Evolutionary conservation across 306 rosid genomes (phyloP).

Genomic region (Inga laurina): DNA sequence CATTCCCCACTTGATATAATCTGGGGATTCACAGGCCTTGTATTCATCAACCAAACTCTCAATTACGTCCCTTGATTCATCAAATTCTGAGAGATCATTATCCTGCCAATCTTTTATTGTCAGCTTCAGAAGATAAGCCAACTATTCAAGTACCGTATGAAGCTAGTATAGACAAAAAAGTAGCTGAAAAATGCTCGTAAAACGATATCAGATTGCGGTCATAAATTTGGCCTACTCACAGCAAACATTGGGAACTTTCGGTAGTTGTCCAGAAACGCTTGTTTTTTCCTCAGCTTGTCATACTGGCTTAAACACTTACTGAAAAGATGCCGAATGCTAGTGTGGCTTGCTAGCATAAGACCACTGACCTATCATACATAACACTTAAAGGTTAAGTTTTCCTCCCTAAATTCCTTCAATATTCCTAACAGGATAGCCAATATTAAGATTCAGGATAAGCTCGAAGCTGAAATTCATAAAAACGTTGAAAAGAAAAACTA

Average conservation of each 20-base stretch:
- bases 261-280: conserved; percentile 96
- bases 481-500: conserved; percentile 3
- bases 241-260: conserved; percentile 99
- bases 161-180: conserved; percentile 23
- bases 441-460: conserved; percentile 17
- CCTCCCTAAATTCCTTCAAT: not conserved
- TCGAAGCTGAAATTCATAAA: conserved; percentile 4
- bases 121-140: conserved; percentile 32
- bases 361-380: conserved; percentile 83
- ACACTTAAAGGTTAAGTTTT: conserved; percentile 27
- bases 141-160: conserved; percentile 20
- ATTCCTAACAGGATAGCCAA: not conserved
- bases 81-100: conserved; percentile 98
- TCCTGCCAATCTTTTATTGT: conserved; percentile 62
- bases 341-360: conserved; percentile 97
- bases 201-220: conserved; percentile 14
- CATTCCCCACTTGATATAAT: conserved; percentile 99
- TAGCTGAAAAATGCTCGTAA: conserved; percentile 17
- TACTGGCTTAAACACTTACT: conserved; percentile 97
- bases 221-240: conserved; percentile 55
- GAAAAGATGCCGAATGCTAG: conserved; percentile 97
- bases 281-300: conserved; percentile 92
- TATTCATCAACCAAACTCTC: conserved; percentile 97
- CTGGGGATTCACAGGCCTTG: conserved; percentile 98
- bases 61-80: conserved; percentile 93